phyloP scores from a whole-genome alignment of 306 rosid species.

The Comarum palustre region DNA sequence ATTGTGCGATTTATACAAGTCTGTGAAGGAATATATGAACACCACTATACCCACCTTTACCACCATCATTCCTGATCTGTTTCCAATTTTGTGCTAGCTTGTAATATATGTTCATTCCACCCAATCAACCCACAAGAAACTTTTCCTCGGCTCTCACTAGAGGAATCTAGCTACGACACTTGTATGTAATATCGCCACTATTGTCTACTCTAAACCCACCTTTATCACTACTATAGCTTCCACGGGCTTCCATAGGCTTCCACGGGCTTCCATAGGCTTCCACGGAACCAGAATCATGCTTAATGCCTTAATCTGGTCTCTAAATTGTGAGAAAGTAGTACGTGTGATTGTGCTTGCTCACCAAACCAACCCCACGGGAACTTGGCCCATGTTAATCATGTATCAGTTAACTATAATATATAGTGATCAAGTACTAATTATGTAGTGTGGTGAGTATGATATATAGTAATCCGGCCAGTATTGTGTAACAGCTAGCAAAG shows the following conservation, averaged over 20 bases:
- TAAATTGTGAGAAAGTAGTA: too few species aligned
- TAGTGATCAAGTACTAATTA: neutral
- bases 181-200: neutral
- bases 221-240: neutral
- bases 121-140: neutral
- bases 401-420: neutral
- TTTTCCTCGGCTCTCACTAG: neutral
- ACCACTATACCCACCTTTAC: neutral
- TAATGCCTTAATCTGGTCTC: neutral
- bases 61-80: neutral
- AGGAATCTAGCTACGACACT: neutral
- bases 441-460: neutral
- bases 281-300: neutral
- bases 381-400: neutral
- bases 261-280: neutral
- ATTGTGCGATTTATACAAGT: neutral
- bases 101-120: neutral
- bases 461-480: neutral
- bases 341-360: slow-evolving; percentile 5
- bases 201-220: neutral
- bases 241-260: slow-evolving; percentile 2
- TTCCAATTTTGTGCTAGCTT: neutral
- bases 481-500: slow-evolving; percentile 5
- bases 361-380: slow-evolving; percentile 6
- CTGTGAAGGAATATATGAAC: neutral